Base-by-base conservation (phyloP, 768 basidiomycete genomes). In the Paxillus ammoniavirescens region DNA sequence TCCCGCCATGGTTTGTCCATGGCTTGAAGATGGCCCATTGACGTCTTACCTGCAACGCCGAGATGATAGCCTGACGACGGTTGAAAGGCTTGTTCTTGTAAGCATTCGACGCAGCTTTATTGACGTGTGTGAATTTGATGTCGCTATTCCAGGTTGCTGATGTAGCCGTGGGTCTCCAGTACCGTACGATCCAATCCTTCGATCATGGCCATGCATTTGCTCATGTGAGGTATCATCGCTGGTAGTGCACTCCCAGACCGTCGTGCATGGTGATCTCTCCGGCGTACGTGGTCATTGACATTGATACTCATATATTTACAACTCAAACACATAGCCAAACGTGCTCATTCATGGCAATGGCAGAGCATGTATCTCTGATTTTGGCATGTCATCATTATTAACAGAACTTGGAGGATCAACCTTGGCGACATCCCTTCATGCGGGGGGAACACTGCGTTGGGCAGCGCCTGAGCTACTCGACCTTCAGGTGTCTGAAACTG, bases 1-100 rank as follows among this genome's bases (percentile, higher is more conserved):
- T 46, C 41, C 55, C 3, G 68, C 72, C 1, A 71, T 71, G 67
- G 57, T 73, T 14, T 73, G 57, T 26, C 72, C 72, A 5, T 72
- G 70, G 70, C 42, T 62, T 15, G 65, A 70, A 10, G 61, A 68
- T 30, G 70, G 69, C 0, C 41, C 55, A 17, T 59, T 72, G 6
- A 55, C 55, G 1, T 36, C 49, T 0, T 71, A 70, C 44, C 48
- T 71, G 35, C 57, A 61, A 9, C 47, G 50, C 15, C 43, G 31
- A 14, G 41, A 55, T 23, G 42, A 55, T 6, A 23, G 45, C 5
- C 59, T 72, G 44, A 57, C 58, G 1, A 5, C 4, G 30, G 56
- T 42, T 10, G 18, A 35, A 35, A 63, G 52, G 33, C 45, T 63
- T 46, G 52, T 49, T 21, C 37, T 65, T 37, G 64, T 66, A 41